These are phyloP conservation scores for Acacia melanoxylon DNA, from an alignment of 306 rosid genomes.

Conservation along the genomic window DNA sequence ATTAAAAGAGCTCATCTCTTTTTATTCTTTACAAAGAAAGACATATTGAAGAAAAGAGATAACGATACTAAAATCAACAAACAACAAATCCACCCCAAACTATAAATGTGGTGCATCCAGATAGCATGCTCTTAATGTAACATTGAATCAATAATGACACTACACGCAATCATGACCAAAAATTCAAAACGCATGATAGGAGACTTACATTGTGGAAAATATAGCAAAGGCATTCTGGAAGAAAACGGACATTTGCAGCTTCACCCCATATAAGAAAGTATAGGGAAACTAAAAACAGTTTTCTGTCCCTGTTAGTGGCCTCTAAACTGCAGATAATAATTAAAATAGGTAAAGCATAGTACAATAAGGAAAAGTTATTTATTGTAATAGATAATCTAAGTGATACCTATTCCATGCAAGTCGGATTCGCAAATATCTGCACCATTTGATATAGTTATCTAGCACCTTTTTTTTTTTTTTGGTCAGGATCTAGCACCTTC, in stretches of 20 bases:
- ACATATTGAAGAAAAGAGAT: background rate
- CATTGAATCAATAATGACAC: slow-evolving; percentile 10
- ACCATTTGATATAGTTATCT: slow-evolving; percentile 91
- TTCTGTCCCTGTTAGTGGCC: slow-evolving; percentile 88
- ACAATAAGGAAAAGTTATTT: slow-evolving; percentile 20
- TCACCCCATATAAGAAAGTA: slow-evolving; percentile 98
- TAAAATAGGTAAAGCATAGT: slow-evolving; percentile 32
- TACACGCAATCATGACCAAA: background rate
- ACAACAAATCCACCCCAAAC: background rate
- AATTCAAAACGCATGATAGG: slow-evolving; percentile 13
- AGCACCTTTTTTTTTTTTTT: too few species aligned
- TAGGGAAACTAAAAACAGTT: slow-evolving; percentile 75
- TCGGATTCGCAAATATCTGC: slow-evolving; percentile 82
- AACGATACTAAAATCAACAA: background rate
- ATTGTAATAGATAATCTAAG: slow-evolving; percentile 33
- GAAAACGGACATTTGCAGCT: slow-evolving; percentile 98
- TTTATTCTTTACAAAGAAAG: background rate
- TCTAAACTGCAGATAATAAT: slow-evolving; percentile 62
- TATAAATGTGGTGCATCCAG: background rate
- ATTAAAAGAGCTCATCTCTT: background rate
- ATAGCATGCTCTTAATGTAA: background rate
- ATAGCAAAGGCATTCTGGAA: slow-evolving; percentile 96
- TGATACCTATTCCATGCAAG: slow-evolving; percentile 88
- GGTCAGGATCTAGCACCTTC: too few species aligned
- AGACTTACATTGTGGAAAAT: slow-evolving; percentile 91